Base-by-base conservation (phyloP, 768 basidiomycete genomes). In the Kwoniella sp. region DNA sequence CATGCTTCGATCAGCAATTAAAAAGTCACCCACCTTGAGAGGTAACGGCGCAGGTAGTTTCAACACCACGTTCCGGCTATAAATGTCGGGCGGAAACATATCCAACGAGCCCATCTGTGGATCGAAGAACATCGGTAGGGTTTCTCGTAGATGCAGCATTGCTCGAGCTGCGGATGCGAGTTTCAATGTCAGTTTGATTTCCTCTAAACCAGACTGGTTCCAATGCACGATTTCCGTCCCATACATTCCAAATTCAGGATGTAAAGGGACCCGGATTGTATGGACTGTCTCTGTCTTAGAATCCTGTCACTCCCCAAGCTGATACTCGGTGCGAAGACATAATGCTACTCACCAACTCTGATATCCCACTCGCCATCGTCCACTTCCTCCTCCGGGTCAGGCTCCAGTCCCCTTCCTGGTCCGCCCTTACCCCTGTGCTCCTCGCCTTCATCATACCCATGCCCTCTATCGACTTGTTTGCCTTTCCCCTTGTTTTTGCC, bases 351-450 rank as follows among this genome's bases (percentile, higher is more conserved):
- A 79, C 78, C 78, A n/a, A 75, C 76, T 59, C 78, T 47, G 27
- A 77, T 65, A 53, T 77, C 74, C 78, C 78, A 79, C 59, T 79
- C 78, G 17, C 62, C 48, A 65, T 79, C 78, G 54, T 72, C 70
- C 15, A 79, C 77, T 57, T 77, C 75, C 48, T 66, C 69, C 36
- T 71, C 72, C 21, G 25, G 36, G 33, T 54, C 47, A 24, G 22
- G 27, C 19, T 40, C 21, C 2, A 19, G n/a, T 17, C n/a, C 58
- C 26, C 40, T 52, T 54, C 70, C 47, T 25, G 40, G 40, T 44
- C 40, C 40, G 17, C 40, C 40, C 40, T 15, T 44, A 19, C 40
- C 17, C 40, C 40, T 44, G 17, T 44, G 7, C 40, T 44, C 40
- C 3, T 44, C 17, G 3, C 40, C 40, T 3, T 44, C 40, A 19